These are phyloP conservation scores for Penicillium hordei DNA, from an alignment of 2,329 filamentous ascomycete species.

Conservation along the genomic window DNA sequence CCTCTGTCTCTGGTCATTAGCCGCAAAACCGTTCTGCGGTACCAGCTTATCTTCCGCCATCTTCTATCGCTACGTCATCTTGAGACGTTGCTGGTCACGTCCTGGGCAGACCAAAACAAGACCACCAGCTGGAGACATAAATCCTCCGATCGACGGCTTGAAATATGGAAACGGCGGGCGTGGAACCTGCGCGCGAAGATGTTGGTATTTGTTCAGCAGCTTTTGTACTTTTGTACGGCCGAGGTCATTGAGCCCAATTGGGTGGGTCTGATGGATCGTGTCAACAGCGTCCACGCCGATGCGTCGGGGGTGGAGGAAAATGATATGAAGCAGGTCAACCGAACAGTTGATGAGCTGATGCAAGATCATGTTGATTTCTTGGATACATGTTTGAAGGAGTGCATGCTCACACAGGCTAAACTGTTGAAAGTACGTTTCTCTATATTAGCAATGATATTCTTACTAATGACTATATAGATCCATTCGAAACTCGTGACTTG, in stretches of 20 bases:
- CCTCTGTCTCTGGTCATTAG: slow-evolving; percentile 93
- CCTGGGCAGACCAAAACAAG: slow-evolving; percentile 88
- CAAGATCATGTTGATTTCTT: slow-evolving; percentile 98
- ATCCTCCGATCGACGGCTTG: slow-evolving; percentile 69
- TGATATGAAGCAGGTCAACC: slow-evolving; percentile 53
- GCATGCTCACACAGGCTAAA: slow-evolving; percentile 97
- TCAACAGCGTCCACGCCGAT: slow-evolving; percentile 59
- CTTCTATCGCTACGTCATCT: slow-evolving; percentile 85
- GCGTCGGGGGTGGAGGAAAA: slow-evolving; percentile 39
- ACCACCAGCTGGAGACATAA: slow-evolving; percentile 78
- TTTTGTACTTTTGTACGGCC: slow-evolving; percentile 93
- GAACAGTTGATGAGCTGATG: slow-evolving; percentile 97
- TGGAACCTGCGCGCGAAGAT: slow-evolving; percentile 92
- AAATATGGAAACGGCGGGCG: slow-evolving; percentile 88
- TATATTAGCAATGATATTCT: neutral
- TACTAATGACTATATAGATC: slow-evolving; percentile 59
- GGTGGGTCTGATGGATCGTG: slow-evolving; percentile 85
- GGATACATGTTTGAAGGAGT: slow-evolving; percentile 96
- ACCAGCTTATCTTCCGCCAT: slow-evolving; percentile 94
- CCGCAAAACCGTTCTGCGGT: slow-evolving; percentile 93
- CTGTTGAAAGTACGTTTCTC: slow-evolving; percentile 69
- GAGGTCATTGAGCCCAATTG: slow-evolving; percentile 99
- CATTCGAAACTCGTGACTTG: slow-evolving; percentile 97
- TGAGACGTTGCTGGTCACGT: slow-evolving; percentile 79
- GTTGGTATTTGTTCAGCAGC: slow-evolving; percentile 94